Conservation (phyloP, 768 basidiomycete species). For the Scleroderma citrinum region DNA sequence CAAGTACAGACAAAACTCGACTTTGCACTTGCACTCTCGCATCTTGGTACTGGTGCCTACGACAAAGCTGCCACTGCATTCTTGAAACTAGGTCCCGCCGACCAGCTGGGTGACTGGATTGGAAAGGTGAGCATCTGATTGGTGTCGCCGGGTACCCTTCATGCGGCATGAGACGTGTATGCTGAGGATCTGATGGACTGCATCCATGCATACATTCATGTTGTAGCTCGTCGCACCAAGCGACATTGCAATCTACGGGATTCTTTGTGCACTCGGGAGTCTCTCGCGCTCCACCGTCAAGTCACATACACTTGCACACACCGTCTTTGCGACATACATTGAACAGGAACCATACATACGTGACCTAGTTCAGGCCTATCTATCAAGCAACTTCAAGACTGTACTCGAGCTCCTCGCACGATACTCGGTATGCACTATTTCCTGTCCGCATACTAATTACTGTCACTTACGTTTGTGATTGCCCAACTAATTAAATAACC, state of each 20-base stretch:
- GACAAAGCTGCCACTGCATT: too few species aligned
- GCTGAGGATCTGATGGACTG: too few species aligned
- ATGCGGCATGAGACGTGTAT: too few species aligned
- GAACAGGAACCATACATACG: constrained; percentile 86
- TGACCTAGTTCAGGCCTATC: constrained; percentile 81
- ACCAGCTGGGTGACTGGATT: constrained; percentile 72
- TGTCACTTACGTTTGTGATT: too few species aligned
- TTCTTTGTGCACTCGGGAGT: constrained; percentile 77
- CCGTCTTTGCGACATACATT: constrained; percentile 66
- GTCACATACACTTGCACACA: constrained; percentile 58
- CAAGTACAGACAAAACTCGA: constrained; percentile 74
- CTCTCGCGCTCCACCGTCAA: constrained; percentile 68
- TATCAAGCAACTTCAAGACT: constrained; percentile 80
- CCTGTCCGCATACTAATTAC: too few species aligned
- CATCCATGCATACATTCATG: too few species aligned
- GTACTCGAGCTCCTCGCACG: constrained; percentile 69
- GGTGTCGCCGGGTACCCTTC: too few species aligned
- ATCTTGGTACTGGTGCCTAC: constrained; percentile 63
- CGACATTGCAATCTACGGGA: constrained; percentile 85
- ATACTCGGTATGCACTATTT: constrained; percentile 55
- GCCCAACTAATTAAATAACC: too few species aligned
- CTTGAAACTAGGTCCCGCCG: constrained; percentile 57
- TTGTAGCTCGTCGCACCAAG: constrained; percentile 65
- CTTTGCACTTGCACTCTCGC: constrained; percentile 71
- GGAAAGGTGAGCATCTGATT: constrained; percentile 57